These are phyloP conservation scores for Leptographium procerum DNA, from an alignment of 2,329 filamentous ascomycete genomes.

Conservation along the genomic window DNA sequence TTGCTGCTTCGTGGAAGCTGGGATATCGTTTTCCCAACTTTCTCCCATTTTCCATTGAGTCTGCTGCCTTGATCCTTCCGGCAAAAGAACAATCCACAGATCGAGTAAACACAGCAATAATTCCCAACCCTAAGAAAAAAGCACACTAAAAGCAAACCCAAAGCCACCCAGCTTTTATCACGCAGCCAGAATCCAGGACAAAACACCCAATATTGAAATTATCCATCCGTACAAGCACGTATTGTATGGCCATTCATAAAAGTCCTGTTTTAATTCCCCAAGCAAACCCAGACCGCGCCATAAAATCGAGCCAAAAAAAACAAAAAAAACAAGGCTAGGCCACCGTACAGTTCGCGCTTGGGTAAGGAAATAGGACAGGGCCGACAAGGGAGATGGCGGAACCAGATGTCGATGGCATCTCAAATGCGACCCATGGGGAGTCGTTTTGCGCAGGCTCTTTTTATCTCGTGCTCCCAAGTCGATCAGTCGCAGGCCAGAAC, in stretches of 20 bases:
- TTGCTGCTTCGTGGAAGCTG: background rate
- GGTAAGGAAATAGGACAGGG: background rate
- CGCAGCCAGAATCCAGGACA: background rate
- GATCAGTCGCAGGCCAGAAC: conserved; percentile 21
- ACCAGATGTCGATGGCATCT: no score
- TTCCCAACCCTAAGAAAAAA: background rate
- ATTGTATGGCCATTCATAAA: background rate
- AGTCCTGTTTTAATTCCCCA: background rate
- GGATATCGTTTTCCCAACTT: background rate
- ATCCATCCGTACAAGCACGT: background rate
- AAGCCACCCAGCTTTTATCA: background rate
- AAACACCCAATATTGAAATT: background rate
- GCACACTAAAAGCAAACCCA: background rate
- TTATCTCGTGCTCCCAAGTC: background rate
- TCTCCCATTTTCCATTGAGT: background rate
- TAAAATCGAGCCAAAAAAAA: background rate
- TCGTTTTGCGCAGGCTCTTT: no score
- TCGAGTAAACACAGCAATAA: no score
- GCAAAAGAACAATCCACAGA: background rate
- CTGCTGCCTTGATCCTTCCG: background rate
- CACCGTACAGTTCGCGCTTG: background rate
- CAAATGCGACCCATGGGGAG: background rate
- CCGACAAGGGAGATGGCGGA: background rate
- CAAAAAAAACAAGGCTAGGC: background rate
- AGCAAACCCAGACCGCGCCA: background rate